These are phyloP conservation scores for Avena sativa DNA, from an alignment of 176 grass and related monocot genomes.

Conservation along the genomic window DNA sequence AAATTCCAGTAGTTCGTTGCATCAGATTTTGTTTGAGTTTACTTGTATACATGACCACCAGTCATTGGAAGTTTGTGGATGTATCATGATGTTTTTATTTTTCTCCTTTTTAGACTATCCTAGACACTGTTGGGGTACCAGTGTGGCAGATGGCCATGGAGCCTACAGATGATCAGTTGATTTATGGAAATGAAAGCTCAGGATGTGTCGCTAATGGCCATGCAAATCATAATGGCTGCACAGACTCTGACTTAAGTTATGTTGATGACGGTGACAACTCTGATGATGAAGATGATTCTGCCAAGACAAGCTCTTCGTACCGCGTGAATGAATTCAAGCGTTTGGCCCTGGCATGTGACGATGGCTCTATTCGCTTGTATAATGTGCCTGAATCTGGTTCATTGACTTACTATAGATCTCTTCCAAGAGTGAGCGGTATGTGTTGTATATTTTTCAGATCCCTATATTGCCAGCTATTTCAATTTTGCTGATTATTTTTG, in stretches of 20 bases:
- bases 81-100: conserved; percentile 10
- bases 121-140: conserved; percentile 74
- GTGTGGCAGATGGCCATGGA: conserved; percentile 93
- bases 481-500: conserved; percentile 24
- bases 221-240: conserved; percentile 42
- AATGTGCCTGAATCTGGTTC: conserved; percentile 69
- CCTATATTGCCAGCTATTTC: conserved; percentile 26
- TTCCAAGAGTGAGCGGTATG: conserved; percentile 93
- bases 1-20: neutral
- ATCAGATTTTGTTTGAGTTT: neutral
- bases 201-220: conserved; percentile 48
- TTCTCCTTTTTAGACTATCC: conserved; percentile 59
- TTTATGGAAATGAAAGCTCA: conserved; percentile 42
- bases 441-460: conserved; percentile 30
- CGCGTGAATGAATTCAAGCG: conserved; percentile 50
- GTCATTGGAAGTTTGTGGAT: conserved; percentile 13
- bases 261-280: conserved; percentile 66
- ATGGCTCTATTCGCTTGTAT: conserved; percentile 87
- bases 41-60: conserved; percentile 1
- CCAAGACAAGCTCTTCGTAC: conserved; percentile 45
- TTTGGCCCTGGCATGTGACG: conserved; percentile 84
- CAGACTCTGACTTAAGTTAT: conserved; percentile 73
- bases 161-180: conserved; percentile 54
- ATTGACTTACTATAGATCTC: conserved; percentile 78
- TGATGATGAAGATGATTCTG: conserved; percentile 57